These are phyloP conservation scores for Phaeolepiota aurea DNA, from an alignment of 768 basidiomycete genomes.

Conservation along the genomic window DNA sequence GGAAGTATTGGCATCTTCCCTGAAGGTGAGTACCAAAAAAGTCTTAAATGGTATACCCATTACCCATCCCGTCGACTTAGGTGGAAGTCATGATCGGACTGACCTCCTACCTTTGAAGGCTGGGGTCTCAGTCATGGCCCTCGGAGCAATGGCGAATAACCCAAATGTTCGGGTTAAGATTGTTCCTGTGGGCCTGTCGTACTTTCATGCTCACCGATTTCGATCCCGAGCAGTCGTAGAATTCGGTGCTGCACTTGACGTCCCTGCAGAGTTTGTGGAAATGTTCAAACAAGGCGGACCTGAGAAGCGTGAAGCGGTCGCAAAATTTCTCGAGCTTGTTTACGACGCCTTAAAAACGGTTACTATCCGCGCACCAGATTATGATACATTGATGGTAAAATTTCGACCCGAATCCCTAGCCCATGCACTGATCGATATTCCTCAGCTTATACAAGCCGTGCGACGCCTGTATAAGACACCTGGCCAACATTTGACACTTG, in stretches of 20 bases:
- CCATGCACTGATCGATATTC: conserved; percentile 6
- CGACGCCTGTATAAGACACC: conserved; percentile 91
- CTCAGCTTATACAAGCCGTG: conserved; percentile 89
- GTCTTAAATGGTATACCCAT: conserved; percentile 3
- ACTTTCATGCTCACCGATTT: conserved; percentile 79
- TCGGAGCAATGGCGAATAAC: conserved; percentile 94
- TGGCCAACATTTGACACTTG: conserved; percentile 86
- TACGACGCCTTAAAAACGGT: conserved; percentile 94
- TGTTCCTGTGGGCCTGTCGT: conserved; percentile 74
- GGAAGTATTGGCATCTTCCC: conserved; percentile 97
- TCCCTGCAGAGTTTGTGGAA: conserved; percentile 82
- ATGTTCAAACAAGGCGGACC: conserved; percentile 88
- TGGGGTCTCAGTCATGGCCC: conserved; percentile 95
- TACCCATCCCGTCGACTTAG: conserved; percentile 43
- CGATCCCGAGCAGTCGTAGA: conserved; percentile 96
- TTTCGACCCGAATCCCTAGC: neutral
- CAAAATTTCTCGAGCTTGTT: conserved; percentile 81
- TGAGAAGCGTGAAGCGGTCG: conserved; percentile 85
- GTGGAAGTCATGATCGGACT: conserved; percentile 96
- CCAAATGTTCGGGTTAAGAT: conserved; percentile 84
- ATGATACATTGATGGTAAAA: conserved; percentile 92
- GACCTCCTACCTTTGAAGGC: conserved; percentile 96
- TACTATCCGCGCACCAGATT: conserved; percentile 92
- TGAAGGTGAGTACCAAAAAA: too few species aligned
- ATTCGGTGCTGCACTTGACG: conserved; percentile 85